Evolutionary conservation across 177 flowering plant genomes (phyloP).

Genomic region (Tripterygium wilfordii): DNA sequence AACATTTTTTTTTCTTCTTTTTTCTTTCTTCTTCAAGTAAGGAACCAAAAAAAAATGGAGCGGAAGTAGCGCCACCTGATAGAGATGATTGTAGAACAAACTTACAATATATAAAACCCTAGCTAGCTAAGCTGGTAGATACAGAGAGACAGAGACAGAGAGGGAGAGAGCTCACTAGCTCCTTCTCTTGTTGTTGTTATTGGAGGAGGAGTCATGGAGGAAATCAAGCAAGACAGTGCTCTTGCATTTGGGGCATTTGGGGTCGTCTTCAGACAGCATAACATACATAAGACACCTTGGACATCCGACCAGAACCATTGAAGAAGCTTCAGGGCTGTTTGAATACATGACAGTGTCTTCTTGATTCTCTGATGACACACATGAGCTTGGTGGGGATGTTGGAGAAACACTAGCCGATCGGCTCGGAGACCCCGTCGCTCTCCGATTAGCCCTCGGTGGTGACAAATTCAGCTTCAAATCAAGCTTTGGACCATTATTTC

Average conservation of each 20-base stretch:
- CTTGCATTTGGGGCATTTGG: slow-evolving; percentile 1
- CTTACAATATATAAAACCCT: too few species aligned
- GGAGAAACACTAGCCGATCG: slow-evolving; percentile 20
- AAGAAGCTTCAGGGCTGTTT: background rate
- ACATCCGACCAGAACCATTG: background rate
- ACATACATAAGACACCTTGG: slow-evolving; percentile 1
- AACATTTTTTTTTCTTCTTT: too few species aligned
- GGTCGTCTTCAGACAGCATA: background rate
- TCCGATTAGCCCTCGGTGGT: slow-evolving; percentile 36
- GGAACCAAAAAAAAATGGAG: slow-evolving; percentile 23
- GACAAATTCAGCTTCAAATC: slow-evolving; percentile 81
- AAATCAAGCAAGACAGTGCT: slow-evolving; percentile 2
- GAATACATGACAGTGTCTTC: background rate
- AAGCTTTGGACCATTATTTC: slow-evolving; percentile 40
- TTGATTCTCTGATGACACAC: background rate
- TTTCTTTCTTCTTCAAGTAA: too few species aligned
- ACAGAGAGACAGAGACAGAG: background rate
- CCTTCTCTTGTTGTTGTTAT: slow-evolving; percentile 21
- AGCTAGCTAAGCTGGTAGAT: too few species aligned
- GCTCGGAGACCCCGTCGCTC: slow-evolving; percentile 7
- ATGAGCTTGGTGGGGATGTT: background rate
- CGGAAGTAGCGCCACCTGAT: slow-evolving; percentile 15
- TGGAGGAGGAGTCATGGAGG: slow-evolving; percentile 7
- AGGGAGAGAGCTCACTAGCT: slow-evolving; percentile 22
- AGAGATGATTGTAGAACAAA: too few species aligned